phyloP scores from a whole-genome alignment of 345 rosid species.

The Salix viminalis region DNA sequence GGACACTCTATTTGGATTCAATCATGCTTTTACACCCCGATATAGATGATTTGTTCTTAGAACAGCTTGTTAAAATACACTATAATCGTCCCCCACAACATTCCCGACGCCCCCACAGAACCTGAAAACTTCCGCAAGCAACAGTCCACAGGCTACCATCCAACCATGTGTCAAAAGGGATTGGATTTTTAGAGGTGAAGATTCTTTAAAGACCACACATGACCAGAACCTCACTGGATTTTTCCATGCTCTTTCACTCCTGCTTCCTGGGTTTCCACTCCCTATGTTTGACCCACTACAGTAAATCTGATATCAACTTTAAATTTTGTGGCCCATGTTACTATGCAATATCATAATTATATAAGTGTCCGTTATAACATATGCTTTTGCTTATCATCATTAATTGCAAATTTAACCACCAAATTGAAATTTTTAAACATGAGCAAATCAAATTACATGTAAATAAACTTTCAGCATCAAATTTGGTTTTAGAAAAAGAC shows the following conservation, averaged over 20 bases:
- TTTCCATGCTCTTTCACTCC: not conserved
- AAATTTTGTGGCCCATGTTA: not conserved
- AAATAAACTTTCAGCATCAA: not conserved
- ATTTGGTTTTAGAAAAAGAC: not conserved
- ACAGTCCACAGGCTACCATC: constrained; percentile 7
- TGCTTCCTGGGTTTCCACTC: not conserved
- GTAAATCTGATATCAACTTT: not conserved
- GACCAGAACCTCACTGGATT: constrained; percentile 14
- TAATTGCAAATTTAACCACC: not conserved
- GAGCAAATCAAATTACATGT: not conserved
- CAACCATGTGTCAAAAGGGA: not conserved
- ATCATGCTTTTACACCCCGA: not conserved
- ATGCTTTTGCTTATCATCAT: not conserved
- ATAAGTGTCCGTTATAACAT: not conserved
- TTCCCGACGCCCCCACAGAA: constrained; percentile 25
- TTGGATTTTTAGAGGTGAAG: not conserved
- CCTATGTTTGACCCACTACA: constrained; percentile 17
- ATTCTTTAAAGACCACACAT: not conserved
- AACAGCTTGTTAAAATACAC: constrained; percentile 2
- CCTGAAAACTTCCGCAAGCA: constrained; percentile 19
- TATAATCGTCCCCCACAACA: constrained; percentile 23
- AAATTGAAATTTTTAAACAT: not conserved
- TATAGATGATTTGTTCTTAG: not conserved
- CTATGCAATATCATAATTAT: not conserved
- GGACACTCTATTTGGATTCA: not conserved